Base-by-base conservation (phyloP, 139 green algal species). In the Deuterostichococcus epilithicus region DNA sequence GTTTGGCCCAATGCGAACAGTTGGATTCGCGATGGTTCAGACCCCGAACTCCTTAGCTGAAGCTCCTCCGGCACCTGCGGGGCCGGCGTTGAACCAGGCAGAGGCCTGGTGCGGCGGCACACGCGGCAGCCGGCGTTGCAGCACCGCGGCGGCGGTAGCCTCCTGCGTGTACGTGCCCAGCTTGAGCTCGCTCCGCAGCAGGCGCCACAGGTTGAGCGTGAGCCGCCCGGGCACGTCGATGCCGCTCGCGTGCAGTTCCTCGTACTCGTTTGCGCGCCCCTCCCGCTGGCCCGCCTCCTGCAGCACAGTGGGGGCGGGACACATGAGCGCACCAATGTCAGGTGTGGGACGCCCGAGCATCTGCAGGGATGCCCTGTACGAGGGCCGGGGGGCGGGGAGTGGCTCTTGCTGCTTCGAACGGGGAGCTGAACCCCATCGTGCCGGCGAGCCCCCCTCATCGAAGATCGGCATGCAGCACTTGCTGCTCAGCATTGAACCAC, bases 161-260 rank as follows among this genome's bases (percentile, higher is more conserved):
- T 98, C 89, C 32, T 83, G 78, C 10, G 74, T 80, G 75, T 83
- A 83, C 36, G 72, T 79, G 69, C 36, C n/a, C 23, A 80, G 79
- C 79, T 83, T 91, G 74, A 96, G 63, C 79, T 93, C 90, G 10
- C 32, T 66, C 25, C 82, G 76, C 83, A 96, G 87, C 35, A 94
- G 70, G 15, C 94, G 84, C 95, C 96, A 99, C 44, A 96, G 77
- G 83, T 98, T 99, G 77, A 99, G 86, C 44, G 98, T 74, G n/a
- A 98, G 88, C 52, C 96, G 90, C 10, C 96, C 96, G 2, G 80
- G 52, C 60, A 77, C 36, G 86, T 91, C 70, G 63, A 86, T 80
- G 38, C 91, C 92, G 20, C 77, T 88, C 32, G 82, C 87, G 36
- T 94, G 85, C 66, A 85, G 77, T 59, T 72, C 76, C 8, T 91